These are phyloP conservation scores for Lithohypha guttulata DNA, from an alignment of 2,329 filamentous ascomycete genomes.

Conservation along the genomic window DNA sequence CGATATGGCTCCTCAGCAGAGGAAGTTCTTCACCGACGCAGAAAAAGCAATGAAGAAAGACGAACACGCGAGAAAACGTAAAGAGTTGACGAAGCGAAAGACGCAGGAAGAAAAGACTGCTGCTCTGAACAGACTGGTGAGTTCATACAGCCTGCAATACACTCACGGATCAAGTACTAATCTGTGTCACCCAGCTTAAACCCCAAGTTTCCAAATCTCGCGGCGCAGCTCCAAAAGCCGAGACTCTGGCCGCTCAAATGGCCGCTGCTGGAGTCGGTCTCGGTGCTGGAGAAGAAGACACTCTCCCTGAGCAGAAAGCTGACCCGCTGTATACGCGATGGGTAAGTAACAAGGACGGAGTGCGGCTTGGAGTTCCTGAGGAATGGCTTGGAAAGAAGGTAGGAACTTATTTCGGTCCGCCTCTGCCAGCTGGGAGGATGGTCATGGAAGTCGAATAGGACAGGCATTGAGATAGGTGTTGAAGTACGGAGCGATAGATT, in stretches of 20 bases:
- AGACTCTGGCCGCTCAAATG: slow-evolving; percentile 31
- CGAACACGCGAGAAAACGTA: slow-evolving; percentile 62
- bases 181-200: slow-evolving; percentile 36
- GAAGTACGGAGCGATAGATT: too few species aligned
- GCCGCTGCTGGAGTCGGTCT: slow-evolving; percentile 28
- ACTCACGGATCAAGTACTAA: slow-evolving; percentile 9
- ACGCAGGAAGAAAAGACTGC: slow-evolving; percentile 64
- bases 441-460: slow-evolving; percentile 20
- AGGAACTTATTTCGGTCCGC: slow-evolving; percentile 28
- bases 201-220: slow-evolving; percentile 54
- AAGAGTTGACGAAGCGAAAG: slow-evolving; percentile 66
- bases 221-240: slow-evolving; percentile 37
- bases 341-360: slow-evolving; percentile 33
- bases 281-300: too few species aligned
- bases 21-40: slow-evolving; percentile 59
- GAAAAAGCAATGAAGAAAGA: slow-evolving; percentile 62
- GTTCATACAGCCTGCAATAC: not conserved
- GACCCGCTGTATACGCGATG: slow-evolving; percentile 37
- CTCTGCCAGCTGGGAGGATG: slow-evolving; percentile 11
- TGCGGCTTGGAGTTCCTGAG: slow-evolving; percentile 34
- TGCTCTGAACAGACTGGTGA: slow-evolving; percentile 20
- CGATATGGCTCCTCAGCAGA: slow-evolving; percentile 38
- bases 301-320: slow-evolving; percentile 28
- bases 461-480: too few species aligned
- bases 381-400: slow-evolving; percentile 38